phyloP scores from a whole-genome alignment of 2,329 filamentous ascomycete genomes.

The Talaromyces atroroseus region DNA sequence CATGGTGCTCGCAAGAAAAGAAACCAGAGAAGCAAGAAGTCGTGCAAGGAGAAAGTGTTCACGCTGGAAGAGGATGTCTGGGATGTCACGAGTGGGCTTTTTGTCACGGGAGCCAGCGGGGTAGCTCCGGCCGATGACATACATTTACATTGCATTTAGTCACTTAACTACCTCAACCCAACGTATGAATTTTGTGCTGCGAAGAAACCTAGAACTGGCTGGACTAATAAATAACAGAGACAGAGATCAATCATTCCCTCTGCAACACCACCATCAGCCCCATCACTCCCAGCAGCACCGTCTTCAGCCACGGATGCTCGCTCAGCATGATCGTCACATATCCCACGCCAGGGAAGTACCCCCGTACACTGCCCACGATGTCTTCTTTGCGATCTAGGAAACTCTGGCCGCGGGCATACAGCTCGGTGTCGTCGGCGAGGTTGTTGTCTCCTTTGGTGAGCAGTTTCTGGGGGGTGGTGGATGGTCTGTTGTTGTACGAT shows the following conservation, averaged over 20 bases:
- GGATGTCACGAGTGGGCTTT: not conserved
- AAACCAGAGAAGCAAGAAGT: not conserved
- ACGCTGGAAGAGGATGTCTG: not conserved
- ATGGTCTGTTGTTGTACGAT: slow-evolving; percentile 2
- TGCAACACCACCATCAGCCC: slow-evolving; percentile 88
- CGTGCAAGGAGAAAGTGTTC: not conserved
- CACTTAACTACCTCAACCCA: too few relatives aligned
- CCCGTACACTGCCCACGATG: slow-evolving; percentile 88
- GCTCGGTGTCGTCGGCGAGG: slow-evolving; percentile 82
- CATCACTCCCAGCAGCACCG: slow-evolving; percentile 90
- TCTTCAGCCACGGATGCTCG: slow-evolving; percentile 96
- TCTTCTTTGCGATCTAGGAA: slow-evolving; percentile 76
- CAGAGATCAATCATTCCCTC: slow-evolving; percentile 60
- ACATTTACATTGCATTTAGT: not conserved
- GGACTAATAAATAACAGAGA: not conserved
- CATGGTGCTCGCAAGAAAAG: slow-evolving; percentile 21
- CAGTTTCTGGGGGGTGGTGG: slow-evolving; percentile 48
- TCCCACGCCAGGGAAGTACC: slow-evolving; percentile 88
- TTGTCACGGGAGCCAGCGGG: not conserved
- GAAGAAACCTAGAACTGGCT: too few relatives aligned
- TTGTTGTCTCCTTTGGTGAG: slow-evolving; percentile 99
- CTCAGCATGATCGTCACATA: slow-evolving; percentile 95
- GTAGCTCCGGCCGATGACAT: not conserved
- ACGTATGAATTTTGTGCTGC: too few relatives aligned
- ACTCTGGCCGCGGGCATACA: slow-evolving; percentile 80